Percentiles rank a stretch among this genome's conserved stretches.
These are phyloP conservation scores for Colletotrichum eremochloae DNA, from an alignment of 2,329 filamentous ascomycete genomes.

Conservation along the genomic window DNA sequence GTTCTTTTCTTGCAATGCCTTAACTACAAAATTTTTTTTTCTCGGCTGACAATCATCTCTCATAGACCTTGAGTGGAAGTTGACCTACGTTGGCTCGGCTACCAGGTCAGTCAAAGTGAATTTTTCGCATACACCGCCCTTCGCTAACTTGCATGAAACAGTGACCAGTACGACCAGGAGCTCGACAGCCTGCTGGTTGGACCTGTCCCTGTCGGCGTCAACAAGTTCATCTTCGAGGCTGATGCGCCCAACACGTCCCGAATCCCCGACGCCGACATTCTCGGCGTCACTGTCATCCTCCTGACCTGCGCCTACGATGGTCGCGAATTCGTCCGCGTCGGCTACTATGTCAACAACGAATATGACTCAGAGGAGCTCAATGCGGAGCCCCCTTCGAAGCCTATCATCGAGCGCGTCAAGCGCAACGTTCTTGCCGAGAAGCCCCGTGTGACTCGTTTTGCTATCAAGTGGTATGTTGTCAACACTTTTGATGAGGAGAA, in stretches of 20 bases:
- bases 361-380: conserved; percentile 93
- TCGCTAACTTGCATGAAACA: conserved; percentile 53
- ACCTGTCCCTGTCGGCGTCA: conserved; percentile 96
- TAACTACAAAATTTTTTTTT: not conserved
- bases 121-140: conserved; percentile 36
- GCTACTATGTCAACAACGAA: conserved; percentile 99
- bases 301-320: conserved; percentile 97
- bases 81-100: conserved; percentile 98
- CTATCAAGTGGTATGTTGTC: conserved; percentile 90
- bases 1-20: not conserved
- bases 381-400: conserved; percentile 91
- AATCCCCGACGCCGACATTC: conserved; percentile 94
- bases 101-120: conserved; percentile 79
- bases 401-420: conserved; percentile 89
- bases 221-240: conserved; percentile 98
- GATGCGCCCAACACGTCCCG: conserved; percentile 90
- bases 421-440: conserved; percentile 97
- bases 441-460: conserved; percentile 95
- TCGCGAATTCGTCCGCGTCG: conserved; percentile 96
- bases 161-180: conserved; percentile 97
- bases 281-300: conserved; percentile 96
- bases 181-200: conserved; percentile 97
- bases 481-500: not conserved
- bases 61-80: conserved; percentile 97
- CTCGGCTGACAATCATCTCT: conserved; percentile 9